phyloP scores from a whole-genome alignment of 1,284 basidiomycete genomes.

The Microbotryum saponariae region DNA sequence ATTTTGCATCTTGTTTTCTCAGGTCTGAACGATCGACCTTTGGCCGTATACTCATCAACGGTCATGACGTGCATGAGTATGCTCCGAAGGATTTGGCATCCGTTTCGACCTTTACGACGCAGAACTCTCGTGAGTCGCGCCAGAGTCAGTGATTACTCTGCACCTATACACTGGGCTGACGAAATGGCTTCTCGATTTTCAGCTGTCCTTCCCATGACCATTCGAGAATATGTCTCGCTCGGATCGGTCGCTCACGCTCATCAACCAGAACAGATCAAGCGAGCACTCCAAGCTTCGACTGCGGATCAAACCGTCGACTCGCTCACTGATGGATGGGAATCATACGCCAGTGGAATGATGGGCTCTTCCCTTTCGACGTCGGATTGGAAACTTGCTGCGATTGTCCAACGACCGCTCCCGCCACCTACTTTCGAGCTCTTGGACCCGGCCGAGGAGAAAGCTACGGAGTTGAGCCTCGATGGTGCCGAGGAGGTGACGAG shows the following conservation, averaged over 20 bases:
- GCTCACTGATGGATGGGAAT: not conserved
- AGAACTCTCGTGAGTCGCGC: not conserved
- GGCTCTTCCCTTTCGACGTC: not conserved
- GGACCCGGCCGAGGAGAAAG: not conserved
- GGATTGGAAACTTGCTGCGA: not conserved
- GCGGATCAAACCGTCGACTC: not conserved
- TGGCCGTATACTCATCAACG: slow-evolving; percentile 4
- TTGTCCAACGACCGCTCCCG: not conserved
- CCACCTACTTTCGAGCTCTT: not conserved
- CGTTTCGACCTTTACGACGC: not conserved
- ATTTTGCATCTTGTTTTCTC: not conserved
- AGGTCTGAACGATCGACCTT: not conserved
- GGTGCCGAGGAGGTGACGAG: not conserved
- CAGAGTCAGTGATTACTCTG: not conserved
- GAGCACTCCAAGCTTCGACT: not conserved
- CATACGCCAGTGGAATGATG: not conserved
- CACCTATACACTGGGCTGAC: not conserved
- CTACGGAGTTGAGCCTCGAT: no score
- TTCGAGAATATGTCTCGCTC: slow-evolving; percentile 7
- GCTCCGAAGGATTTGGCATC: not conserved
- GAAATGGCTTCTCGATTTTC: not conserved
- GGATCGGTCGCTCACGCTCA: not conserved
- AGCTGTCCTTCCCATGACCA: slow-evolving; percentile 7
- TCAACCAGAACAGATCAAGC: not conserved
- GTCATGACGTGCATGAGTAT: not conserved